These are phyloP conservation scores for Omphalotus olearius DNA, from an alignment of 1,284 basidiomycete genomes.

Conservation along the genomic window DNA sequence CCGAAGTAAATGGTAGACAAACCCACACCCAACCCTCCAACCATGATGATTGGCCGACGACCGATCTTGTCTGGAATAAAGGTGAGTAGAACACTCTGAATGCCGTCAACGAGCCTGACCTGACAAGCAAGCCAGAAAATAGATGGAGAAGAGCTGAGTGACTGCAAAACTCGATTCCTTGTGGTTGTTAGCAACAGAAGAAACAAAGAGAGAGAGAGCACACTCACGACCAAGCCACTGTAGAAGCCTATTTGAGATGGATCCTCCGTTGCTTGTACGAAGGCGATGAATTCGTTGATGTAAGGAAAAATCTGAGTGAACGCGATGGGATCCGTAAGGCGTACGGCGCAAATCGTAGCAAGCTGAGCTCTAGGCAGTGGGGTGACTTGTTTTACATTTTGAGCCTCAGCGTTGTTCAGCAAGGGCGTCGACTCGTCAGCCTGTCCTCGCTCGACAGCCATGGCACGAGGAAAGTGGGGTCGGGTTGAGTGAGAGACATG, in stretches of 20 bases:
- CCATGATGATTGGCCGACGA: constrained; percentile 53
- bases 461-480: background rate
- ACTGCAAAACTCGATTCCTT: constrained; percentile 59
- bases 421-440: constrained; percentile 4
- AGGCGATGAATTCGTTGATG: constrained; percentile 36
- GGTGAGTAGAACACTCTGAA: background rate
- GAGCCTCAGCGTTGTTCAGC: background rate
- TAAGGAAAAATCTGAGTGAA: constrained; percentile 33
- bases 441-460: background rate
- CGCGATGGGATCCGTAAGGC: constrained; percentile 35
- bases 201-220: background rate
- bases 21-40: constrained; percentile 45
- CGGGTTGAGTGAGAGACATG: background rate
- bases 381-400: background rate
- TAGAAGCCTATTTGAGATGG: constrained; percentile 36
- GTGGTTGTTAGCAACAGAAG: background rate
- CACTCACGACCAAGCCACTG: constrained; percentile 34
- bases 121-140: constrained; percentile 54
- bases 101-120: constrained; percentile 27
- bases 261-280: constrained; percentile 29
- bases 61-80: constrained; percentile 46
- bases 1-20: constrained; percentile 49
- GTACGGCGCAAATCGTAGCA: constrained; percentile 30
- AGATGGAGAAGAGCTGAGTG: constrained; percentile 54
- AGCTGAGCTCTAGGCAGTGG: constrained; percentile 24